phyloP scores from a whole-genome alignment of 2,329 filamentous ascomycete species.

The Didymella lethalis region DNA sequence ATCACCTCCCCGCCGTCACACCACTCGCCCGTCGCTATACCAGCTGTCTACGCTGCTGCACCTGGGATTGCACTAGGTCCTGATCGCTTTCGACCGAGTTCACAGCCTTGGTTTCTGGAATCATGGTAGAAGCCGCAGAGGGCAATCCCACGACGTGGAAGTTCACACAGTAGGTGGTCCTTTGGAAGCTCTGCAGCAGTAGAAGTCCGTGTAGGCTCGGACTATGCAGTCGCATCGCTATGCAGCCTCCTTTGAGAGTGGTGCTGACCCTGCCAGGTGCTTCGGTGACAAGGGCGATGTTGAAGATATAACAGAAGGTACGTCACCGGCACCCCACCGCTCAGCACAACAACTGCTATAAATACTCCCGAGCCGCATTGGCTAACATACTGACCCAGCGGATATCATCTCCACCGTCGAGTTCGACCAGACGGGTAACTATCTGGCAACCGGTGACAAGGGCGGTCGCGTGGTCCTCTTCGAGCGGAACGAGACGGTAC shows the following conservation, averaged over 20 bases:
- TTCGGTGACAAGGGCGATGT: conserved; percentile 99
- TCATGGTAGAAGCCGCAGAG: conserved; percentile 97
- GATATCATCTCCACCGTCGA: conserved; percentile 93
- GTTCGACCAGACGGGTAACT: conserved; percentile 90
- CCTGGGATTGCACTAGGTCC: conserved; percentile 20
- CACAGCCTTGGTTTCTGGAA: conserved; percentile 50
- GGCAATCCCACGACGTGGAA: conserved; percentile 97
- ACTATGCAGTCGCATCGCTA: conserved; percentile 7
- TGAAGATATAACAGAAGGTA: conserved; percentile 97
- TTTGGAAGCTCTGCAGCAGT: not conserved
- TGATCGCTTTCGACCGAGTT: conserved; percentile 27
- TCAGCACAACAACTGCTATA: not conserved
- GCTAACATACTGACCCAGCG: conserved; percentile 59
- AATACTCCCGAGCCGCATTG: conserved; percentile 12
- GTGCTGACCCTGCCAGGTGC: conserved; percentile 69
- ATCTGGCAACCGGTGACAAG: conserved; percentile 89
- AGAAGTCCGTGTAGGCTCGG: not conserved
- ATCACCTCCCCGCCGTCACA: conserved; percentile 26
- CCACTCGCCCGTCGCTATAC: conserved; percentile 24
- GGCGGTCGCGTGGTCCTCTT: conserved; percentile 85
- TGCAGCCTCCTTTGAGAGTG: conserved; percentile 6
- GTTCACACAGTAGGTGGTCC: conserved; percentile 87
- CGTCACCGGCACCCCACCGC: conserved; percentile 27
- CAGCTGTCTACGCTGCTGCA: conserved; percentile 20
- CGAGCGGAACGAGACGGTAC: conserved; percentile 93